A percentile compares a stretch with the other conserved stretches of the same genome.
Conservation (phyloP, 768 basidiomycete species). For the Infundibulicybe gibba region DNA sequence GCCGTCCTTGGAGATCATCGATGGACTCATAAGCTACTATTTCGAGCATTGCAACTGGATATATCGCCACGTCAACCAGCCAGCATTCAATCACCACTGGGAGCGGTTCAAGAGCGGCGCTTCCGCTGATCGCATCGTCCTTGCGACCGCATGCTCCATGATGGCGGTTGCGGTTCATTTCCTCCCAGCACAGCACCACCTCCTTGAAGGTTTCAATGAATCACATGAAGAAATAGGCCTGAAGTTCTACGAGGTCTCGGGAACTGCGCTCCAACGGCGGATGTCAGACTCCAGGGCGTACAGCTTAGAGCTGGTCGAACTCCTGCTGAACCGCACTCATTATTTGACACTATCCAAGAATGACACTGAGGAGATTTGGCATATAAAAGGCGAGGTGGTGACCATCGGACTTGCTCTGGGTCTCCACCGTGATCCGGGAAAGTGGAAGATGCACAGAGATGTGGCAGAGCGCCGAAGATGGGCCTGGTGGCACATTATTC, state of each 20-base stretch:
- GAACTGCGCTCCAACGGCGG: constrained; percentile 58
- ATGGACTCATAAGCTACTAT: constrained; percentile 71
- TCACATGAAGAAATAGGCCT: constrained; percentile 56
- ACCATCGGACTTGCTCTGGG: constrained; percentile 81
- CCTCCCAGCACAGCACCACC: constrained; percentile 59
- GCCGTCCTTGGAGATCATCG: constrained; percentile 65
- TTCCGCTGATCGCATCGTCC: constrained; percentile 61
- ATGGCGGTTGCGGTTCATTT: constrained; percentile 75
- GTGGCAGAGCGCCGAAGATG: constrained; percentile 76
- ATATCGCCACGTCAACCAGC: constrained; percentile 71
- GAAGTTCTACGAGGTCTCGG: constrained; percentile 70
- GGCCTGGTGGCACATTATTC: constrained; percentile 90
- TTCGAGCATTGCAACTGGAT: constrained; percentile 90
- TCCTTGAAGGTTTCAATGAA: constrained; percentile 51
- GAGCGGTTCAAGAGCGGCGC: constrained; percentile 67
- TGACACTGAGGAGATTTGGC: constrained; percentile 82
- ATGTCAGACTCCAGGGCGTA: constrained; percentile 57
- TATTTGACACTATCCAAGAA: constrained; percentile 71
- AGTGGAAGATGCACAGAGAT: constrained; percentile 67
- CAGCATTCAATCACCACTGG: constrained; percentile 63
- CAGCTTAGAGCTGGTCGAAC: constrained; percentile 72
- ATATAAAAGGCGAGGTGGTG: constrained; percentile 66
- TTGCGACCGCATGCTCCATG: constrained; percentile 71
- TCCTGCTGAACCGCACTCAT: constrained; percentile 65
- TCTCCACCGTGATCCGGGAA: constrained; percentile 80